Base-by-base conservation (phyloP, 768 basidiomycete genomes). In the Phylloporus scabripes region DNA sequence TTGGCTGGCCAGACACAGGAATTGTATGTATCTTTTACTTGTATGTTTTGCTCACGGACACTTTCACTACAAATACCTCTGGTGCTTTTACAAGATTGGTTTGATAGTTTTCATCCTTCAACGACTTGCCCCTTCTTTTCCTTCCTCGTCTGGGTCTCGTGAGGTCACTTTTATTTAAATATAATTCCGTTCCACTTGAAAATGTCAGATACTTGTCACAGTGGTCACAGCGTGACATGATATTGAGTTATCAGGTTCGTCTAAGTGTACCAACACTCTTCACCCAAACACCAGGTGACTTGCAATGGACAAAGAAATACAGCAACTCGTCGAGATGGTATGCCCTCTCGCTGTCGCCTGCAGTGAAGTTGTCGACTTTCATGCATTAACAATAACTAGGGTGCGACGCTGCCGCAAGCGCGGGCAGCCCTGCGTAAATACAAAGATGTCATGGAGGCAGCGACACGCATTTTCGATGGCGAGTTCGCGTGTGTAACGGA, bases 361-460 rank as follows among this genome's bases (percentile, higher is more conserved):
- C 29, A 11, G 33, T 37, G 47, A 18, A 38, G 28, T 18, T n/a
- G 20, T 36, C 39, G 28, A 52, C 38, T 18, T 3, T 29, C 31
- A 55, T 44, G 49, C 37, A 36, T 39, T 42, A 36, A 20, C 26
- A 14, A 50, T 18, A 12, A 48, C 33, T 50, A 94, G 93, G 93
- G 93, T 57, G 91, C 91, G 26, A 88, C 86, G 0, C 64, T 70
- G 10, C 79, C 82, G 11, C 88, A 93, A 70, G 93, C 94, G 34
- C 80, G 79, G 57, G 88, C 86, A 26, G 93, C 93, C 15, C 69
- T 96, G 61, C 78, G 75, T 53, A 81, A 83, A 59, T 79, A 87
- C 63, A 87, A 82, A 53, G 92, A 97, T 74, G 91, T 93, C 31
- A 90, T 91, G 87, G 77, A 88, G 61, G 93, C 93, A 12, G 92